Evolutionary conservation across 202 grass and related monocot genomes (phyloP), one percentile per base, ranked within the genome.

Genomic region (Saccharum hybrid): DNA sequence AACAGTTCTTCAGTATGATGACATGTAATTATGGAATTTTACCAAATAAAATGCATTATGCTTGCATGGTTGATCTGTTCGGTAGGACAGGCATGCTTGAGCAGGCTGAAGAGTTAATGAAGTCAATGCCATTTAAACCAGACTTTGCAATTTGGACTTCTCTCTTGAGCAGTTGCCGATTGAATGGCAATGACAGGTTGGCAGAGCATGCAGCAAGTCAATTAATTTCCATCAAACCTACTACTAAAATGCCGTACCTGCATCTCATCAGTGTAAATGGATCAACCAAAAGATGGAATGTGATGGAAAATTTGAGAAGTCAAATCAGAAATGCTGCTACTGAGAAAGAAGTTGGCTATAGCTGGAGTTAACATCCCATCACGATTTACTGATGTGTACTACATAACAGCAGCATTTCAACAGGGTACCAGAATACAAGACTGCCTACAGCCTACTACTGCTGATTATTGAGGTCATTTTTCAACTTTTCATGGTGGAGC

Each of bases 121-220:
- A 86, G 31, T 89, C 76, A 1, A 87, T 95, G 93, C 90, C 87
- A 40, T 89, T 86, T 85, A 54, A 92, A 90, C 93, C 90, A 6
- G 90, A 92, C 87, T 72, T 86, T 13, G 76, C 64, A 37, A 88
- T 90, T 39, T 95, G 90, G 93, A 92, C 88, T 82, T 95, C 93
- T 72, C 80, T 95, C 61, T 76, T 92, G 23, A 92, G 86, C 68
- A 83, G 63, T 7, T 90, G 83, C 82, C 82, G 62, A 78, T 48
- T 78, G 68, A 86, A 76, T 85, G 75, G 81, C 22, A 80, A 82
- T 79, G 68, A 63, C 37, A 85, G 64, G 36, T 82, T 94, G 56
- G 86, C 89, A 75, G 78, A 82, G 60, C 72, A 89, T 85, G 92
- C 77, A 4, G 86, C 89, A 6, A 89, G 68, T 82, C 84, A 87